Evolutionary conservation across 257 asterid genomes (phyloP).

Genomic region (Echites panduratus): DNA sequence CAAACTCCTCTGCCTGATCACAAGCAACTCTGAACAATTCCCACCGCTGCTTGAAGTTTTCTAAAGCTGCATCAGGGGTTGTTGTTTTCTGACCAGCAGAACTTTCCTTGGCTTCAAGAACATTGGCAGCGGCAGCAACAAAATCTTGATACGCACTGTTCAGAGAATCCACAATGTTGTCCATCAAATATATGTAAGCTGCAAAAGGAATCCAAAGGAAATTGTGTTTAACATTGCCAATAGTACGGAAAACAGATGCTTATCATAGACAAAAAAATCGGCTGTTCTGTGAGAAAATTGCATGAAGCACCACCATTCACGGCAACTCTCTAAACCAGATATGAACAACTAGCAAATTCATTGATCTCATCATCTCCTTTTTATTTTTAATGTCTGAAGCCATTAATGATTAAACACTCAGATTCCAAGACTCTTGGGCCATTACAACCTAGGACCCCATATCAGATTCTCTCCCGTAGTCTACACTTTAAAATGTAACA

Average conservation of each 20-base stretch:
- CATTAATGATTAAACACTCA: background rate
- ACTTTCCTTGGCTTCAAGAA: slow-evolving; percentile 58
- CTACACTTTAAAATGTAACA: background rate
- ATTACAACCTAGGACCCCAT: background rate
- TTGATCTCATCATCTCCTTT: background rate
- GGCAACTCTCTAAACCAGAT: background rate
- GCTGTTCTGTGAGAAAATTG: background rate
- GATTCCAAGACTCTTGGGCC: background rate
- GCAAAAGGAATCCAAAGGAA: background rate
- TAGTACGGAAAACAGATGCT: background rate
- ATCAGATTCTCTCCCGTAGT: background rate
- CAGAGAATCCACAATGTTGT: slow-evolving; percentile 66
- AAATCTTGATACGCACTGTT: slow-evolving; percentile 72
- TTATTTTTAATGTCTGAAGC: background rate
- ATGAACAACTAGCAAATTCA: background rate
- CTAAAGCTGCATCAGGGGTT: slow-evolving; percentile 76
- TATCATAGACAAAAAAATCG: background rate
- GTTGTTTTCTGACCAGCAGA: slow-evolving; percentile 57
- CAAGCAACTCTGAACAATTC: slow-evolving; percentile 85
- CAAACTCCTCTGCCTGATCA: slow-evolving; percentile 91
- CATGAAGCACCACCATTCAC: background rate
- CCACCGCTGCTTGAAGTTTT: slow-evolving; percentile 83
- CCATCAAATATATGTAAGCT: slow-evolving; percentile 43
- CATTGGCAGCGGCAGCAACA: slow-evolving; percentile 60
- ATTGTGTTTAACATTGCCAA: no score